Evolutionary conservation across 345 rosid genomes (phyloP), one percentile per base, ranked within the genome.

Genomic region (Linum trigynum): DNA sequence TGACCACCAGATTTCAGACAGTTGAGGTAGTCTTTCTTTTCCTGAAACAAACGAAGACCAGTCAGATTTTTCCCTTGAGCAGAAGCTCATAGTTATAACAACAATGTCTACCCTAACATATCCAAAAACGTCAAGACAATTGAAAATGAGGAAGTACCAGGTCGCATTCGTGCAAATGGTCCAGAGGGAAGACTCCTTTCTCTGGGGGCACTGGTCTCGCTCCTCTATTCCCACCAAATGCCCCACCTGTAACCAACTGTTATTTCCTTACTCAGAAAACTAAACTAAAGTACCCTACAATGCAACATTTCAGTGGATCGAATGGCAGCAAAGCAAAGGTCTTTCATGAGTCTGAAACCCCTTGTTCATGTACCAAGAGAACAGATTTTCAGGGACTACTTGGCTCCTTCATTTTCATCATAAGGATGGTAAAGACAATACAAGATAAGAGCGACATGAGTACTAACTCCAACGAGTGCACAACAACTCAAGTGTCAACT

Each of bases 191-290:
- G 69, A 90, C 71, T 68, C 97, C 99, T 62, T 94, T 90, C 64
- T 90, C 97, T 2, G 99, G 97, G 15, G 99, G 97, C 60, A 88
- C 90, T 0, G 99, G 96, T 50, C 91, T 83, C 64, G 75, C 51
- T 67, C 99, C 99, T 74, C 97, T 86, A 69, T 79, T 87, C 73
- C 99, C 96, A 66, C 99, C 99, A 76, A 88, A 90, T 65, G 96
- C 96, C 64, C 97, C 99, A 66, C 96, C 99, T 90, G 74, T 68
- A 40, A 72, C 38, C 66, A 38, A 23, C 11, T 41, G 32, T 23
- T 23, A n/a, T n/a, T n/a, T n/a, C n/a, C n/a, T n/a, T n/a, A n/a
- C n/a, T n/a, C n/a, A n/a, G n/a, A n/a, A 23, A 23, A 23, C 32
- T 0, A 23, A 23, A 23, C 32, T 23, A 23, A 23, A 23, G 1